Conservation (phyloP, 495 filamentous ascomycete species). For the Daldinia childiae region DNA sequence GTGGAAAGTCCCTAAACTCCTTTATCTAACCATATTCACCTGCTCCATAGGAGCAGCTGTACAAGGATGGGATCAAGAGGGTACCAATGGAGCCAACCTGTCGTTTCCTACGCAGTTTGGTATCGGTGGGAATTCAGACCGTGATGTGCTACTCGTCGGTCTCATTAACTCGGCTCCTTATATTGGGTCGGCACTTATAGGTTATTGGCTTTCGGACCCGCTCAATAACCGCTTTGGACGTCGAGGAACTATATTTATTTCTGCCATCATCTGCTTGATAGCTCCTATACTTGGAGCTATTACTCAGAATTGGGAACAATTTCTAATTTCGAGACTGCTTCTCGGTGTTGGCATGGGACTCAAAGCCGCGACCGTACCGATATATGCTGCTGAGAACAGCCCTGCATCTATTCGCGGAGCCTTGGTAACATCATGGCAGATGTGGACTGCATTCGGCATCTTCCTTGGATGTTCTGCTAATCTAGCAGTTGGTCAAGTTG, state of each 20-base stretch:
- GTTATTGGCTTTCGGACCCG: constrained; percentile 71
- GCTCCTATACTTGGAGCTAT: constrained; percentile 66
- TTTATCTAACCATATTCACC: constrained; percentile 76
- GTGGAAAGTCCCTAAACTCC: constrained; percentile 69
- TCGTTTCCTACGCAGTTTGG: constrained; percentile 68
- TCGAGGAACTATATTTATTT: constrained; percentile 67
- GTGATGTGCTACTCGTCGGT: constrained; percentile 69
- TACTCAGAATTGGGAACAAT: constrained; percentile 66
- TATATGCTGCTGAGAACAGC: constrained; percentile 70
- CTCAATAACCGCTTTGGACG: constrained; percentile 65
- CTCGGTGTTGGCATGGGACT: constrained; percentile 74
- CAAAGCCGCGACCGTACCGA: constrained; percentile 68
- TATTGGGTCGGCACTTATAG: constrained; percentile 54
- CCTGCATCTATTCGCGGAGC: constrained; percentile 69
- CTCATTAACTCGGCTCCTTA: constrained; percentile 67
- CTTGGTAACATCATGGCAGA: constrained; percentile 72
- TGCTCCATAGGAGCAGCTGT: constrained; percentile 77
- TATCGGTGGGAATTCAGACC: constrained; percentile 54
- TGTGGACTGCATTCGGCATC: constrained; percentile 68
- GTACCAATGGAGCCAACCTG: constrained; percentile 76
- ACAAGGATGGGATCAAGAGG: constrained; percentile 79
- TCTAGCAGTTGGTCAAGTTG: constrained; percentile 64
- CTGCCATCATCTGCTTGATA: constrained; percentile 67
- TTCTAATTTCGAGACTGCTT: constrained; percentile 66
- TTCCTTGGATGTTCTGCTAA: constrained; percentile 69